Conservation (phyloP, 495 filamentous ascomycete species). For the Daldinia concentrica region DNA sequence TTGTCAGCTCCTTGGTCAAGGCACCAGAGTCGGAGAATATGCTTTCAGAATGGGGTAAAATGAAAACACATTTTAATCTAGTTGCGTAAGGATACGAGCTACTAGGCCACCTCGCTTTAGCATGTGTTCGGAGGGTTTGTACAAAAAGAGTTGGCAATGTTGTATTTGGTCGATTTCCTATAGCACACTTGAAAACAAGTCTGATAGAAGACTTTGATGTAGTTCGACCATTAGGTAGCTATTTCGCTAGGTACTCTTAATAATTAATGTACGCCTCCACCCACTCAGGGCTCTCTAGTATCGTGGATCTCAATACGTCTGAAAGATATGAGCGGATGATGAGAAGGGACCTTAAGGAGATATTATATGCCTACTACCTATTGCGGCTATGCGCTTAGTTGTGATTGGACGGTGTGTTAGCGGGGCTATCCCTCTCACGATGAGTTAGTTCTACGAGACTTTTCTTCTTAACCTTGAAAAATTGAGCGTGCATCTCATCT, state of each 20-base stretch:
- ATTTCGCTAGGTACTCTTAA: conserved; percentile 20
- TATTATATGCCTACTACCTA: conserved; percentile 23
- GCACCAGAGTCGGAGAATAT: conserved; percentile 50
- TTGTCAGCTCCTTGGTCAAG: conserved; percentile 55
- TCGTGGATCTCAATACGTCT: too few relatives aligned
- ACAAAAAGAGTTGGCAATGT: conserved; percentile 24
- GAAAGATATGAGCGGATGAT: too few relatives aligned
- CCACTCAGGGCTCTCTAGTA: too few relatives aligned
- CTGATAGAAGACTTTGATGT: conserved; percentile 28
- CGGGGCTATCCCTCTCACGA: neutral
- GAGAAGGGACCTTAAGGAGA: neutral
- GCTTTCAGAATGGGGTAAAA: conserved; percentile 56
- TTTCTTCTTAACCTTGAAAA: too few relatives aligned
- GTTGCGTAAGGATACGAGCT: conserved; percentile 27
- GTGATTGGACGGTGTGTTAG: conserved; percentile 22
- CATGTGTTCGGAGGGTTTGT: conserved; percentile 10
- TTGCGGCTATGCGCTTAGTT: conserved; percentile 20
- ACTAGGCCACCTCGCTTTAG: conserved; percentile 12
- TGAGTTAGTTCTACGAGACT: neutral
- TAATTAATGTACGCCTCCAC: conserved; percentile 21
- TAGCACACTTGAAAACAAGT: conserved; percentile 31
- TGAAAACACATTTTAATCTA: conserved; percentile 44
- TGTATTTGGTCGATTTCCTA: conserved; percentile 41
- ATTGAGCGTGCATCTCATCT: neutral
- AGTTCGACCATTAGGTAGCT: conserved; percentile 16